Conservation (phyloP, 2,329 filamentous ascomycete genomes). For the Xylariales sp. region DNA sequence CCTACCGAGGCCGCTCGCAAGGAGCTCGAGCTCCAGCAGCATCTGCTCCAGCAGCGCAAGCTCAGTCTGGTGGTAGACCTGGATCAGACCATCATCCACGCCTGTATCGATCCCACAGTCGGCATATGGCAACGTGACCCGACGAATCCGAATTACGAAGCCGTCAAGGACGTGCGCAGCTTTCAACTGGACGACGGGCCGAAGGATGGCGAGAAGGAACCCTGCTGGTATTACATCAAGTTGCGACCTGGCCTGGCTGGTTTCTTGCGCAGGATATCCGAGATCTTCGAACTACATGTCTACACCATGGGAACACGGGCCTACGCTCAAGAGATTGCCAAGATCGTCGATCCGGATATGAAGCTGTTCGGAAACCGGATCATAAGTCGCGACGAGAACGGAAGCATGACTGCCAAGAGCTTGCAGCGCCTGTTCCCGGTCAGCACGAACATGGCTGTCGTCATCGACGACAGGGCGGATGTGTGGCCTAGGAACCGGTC, state of each 20-base stretch:
- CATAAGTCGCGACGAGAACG: constrained; percentile 94
- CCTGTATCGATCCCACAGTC: constrained; percentile 92
- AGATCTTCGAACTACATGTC: constrained; percentile 90
- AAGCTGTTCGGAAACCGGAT: constrained; percentile 92
- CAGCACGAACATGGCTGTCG: constrained; percentile 98
- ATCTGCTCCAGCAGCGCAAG: constrained; percentile 75
- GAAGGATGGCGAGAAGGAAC: constrained; percentile 55
- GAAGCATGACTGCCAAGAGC: constrained; percentile 85
- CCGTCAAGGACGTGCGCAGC: constrained; percentile 79
- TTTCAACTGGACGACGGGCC: constrained; percentile 91
- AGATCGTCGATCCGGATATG: constrained; percentile 85
- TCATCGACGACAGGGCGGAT: constrained; percentile 94
- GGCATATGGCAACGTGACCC: constrained; percentile 92
- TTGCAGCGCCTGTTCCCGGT: constrained; percentile 89
- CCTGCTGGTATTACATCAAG: constrained; percentile 98
- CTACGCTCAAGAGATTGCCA: constrained; percentile 89
- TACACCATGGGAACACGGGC: constrained; percentile 98
- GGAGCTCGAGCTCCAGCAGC: constrained; percentile 80
- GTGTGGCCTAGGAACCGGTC: constrained; percentile 89
- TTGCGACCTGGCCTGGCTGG: constrained; percentile 79
- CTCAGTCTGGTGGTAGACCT: constrained; percentile 93
- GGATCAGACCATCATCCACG: constrained; percentile 97
- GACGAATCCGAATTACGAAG: constrained; percentile 83
- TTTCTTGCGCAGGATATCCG: constrained; percentile 73
- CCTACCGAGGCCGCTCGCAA: constrained; percentile 72